A percentile compares a stretch with the other conserved stretches of the same genome.
Conservation (phyloP, 257 asterid species). For the Linaria vulgaris region DNA sequence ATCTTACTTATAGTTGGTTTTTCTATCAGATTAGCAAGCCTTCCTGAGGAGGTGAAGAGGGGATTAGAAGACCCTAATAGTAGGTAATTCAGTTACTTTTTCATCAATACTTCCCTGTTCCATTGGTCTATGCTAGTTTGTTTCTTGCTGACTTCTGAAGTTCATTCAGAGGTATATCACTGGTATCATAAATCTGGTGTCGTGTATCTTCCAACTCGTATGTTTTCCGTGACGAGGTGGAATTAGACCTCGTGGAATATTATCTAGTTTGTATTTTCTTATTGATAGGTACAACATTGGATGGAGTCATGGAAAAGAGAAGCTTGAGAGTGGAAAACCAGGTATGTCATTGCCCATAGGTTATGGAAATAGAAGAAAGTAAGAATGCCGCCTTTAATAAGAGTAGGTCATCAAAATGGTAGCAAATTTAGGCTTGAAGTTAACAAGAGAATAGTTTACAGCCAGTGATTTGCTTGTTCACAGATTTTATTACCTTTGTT, state of each 20-base stretch:
- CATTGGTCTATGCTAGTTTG: conserved; percentile 12
- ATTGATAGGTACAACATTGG: conserved; percentile 78
- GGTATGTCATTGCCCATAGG: conserved; percentile 40
- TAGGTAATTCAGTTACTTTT: conserved; percentile 47
- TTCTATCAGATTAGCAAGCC: conserved; percentile 67
- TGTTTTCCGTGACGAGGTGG: conserved; percentile 9
- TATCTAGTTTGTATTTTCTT: conserved; percentile 23
- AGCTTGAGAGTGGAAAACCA: conserved; percentile 89
- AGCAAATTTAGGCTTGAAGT: neutral
- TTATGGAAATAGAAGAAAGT: neutral
- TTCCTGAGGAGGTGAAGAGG: conserved; percentile 62
- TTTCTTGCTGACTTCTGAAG: neutral
- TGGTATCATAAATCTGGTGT: neutral
- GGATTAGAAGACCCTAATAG: conserved; percentile 76
- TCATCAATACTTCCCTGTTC: conserved; percentile 1
- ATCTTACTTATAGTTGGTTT: conserved; percentile 18
- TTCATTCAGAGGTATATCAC: conserved; percentile 11
- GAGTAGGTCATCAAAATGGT: neutral
- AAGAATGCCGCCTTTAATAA: neutral
- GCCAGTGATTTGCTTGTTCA: neutral
- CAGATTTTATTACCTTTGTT: neutral
- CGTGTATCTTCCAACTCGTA: conserved; percentile 4
- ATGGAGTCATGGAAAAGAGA: conserved; percentile 98
- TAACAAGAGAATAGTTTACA: neutral
- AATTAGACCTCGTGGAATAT: conserved; percentile 11